Evolutionary conservation across 73 alveolate species (phyloP), one percentile per base, ranked within the genome.

Genomic region (Paramecium caudatum): DNA sequence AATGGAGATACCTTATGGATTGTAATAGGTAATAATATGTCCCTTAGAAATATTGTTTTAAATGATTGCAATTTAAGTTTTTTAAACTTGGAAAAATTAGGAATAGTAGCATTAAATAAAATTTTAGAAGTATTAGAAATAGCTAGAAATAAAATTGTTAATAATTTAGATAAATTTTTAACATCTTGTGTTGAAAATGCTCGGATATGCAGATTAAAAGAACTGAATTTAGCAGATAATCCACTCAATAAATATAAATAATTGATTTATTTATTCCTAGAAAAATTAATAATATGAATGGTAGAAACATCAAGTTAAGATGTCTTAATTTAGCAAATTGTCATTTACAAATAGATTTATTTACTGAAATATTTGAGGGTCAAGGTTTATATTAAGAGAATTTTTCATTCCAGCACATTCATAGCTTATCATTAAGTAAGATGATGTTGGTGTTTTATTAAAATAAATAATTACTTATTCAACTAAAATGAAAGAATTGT

Each of bases 41-140:
- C 88, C 1, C 43, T 74, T 17, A 41, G 30, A n/a, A 39, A 37
- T 37, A 21, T 74, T 15, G 21, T 45, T 25, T 17, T 74, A 74
- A 74, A 74, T 39, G 65, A 74, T 23, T 74, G 88, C 43, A 39
- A 74, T 19, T 45, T 74, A 41, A 68, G 88, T 39, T 37, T 41
- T 7, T 21, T 74, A 5, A 39, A 74, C 43, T 47, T 74, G 17
- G 8, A 15, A 27, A 34, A 37, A n/a, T 45, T 74, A 43, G 88
- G 88, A 16, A 10, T 23, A 41, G 39, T 32, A 21, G 39, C 55
- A 8, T 74, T 21, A 23, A 74, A 45, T 45, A 37, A 43, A 74
- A 74, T 68, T 4, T 19, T 74, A 21, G 62, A 74, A 37, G 39
- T 45, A 0, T 41, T 74, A 21, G 88, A 74, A 74, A 27, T 74